A percentile compares a stretch with the other conserved stretches of the same genome.
These are phyloP conservation scores for Pseudopyricularia javanii DNA, from an alignment of 2,329 filamentous ascomycete genomes.

Conservation along the genomic window DNA sequence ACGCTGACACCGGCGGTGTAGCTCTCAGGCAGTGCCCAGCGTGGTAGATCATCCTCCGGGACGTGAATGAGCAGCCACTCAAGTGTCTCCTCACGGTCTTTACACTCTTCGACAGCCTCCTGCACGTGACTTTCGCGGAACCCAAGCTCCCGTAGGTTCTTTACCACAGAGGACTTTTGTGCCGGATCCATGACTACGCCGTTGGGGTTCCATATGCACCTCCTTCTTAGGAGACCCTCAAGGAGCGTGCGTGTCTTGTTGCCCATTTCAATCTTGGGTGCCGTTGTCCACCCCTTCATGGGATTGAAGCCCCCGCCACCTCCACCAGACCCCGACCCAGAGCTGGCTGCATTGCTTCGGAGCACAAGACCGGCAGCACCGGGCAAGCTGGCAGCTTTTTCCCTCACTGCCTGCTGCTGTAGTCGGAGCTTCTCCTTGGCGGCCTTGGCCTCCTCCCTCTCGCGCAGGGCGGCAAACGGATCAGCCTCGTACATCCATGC, in stretches of 20 bases:
- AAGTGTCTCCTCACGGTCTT: conserved; percentile 81
- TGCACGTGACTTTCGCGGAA: conserved; percentile 85
- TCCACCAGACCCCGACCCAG: conserved; percentile 17
- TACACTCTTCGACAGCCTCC: conserved; percentile 78
- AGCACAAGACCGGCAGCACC: conserved; percentile 43
- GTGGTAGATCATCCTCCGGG: conserved; percentile 89
- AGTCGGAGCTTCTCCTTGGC: conserved; percentile 68
- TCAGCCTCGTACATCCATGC: conserved; percentile 94
- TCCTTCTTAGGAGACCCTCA: conserved; percentile 65
- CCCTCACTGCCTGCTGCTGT: conserved; percentile 54
- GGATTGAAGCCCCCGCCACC: conserved; percentile 24
- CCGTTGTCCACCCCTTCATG: conserved; percentile 69
- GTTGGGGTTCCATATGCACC: conserved; percentile 81
- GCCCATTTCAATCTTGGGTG: conserved; percentile 89
- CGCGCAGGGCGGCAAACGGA: conserved; percentile 70
- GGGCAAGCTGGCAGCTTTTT: conserved; percentile 54
- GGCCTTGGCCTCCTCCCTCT: conserved; percentile 67
- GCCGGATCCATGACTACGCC: conserved; percentile 48
- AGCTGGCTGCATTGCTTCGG: conserved; percentile 27
- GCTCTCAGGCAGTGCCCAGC: conserved; percentile 81
- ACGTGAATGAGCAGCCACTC: conserved; percentile 97
- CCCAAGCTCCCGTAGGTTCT: conserved; percentile 64
- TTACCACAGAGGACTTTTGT: conserved; percentile 49
- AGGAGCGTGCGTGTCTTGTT: conserved; percentile 65
- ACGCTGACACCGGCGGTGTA: conserved; percentile 87